Base-by-base conservation (phyloP, 768 basidiomycete genomes). In the Nidularia sp. region DNA sequence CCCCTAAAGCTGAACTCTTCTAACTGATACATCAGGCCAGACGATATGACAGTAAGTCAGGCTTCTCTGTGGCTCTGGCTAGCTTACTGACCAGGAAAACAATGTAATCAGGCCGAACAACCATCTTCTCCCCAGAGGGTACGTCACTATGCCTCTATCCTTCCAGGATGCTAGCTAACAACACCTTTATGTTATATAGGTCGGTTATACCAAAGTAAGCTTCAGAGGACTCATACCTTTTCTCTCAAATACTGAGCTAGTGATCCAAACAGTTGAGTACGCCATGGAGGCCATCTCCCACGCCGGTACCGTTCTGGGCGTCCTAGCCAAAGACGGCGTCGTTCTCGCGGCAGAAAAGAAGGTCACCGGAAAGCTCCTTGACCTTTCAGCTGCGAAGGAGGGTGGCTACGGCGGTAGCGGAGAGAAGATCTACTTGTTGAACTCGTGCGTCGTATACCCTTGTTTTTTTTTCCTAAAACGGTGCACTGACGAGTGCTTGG, bases 271-370 rank as follows among this genome's bases (percentile, higher is more conserved):
- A 96, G 96, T 98, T 76, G 96, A 99, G 75, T 99, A 99, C 81
- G 96, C 96, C 43, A 97, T 98, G 93, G 97, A 98, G 67, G 93
- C 94, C 53, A 98, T 98, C 77, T 97, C 94, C 31, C 90, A 94
- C 62, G 93, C 93, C 15, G 92, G 92, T 50, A 90, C 93, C 41
- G 93, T 96, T 44, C 82, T 96, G n/a, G 93, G 92, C 41, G 87
- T 95, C 51, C 79, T 95, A 31, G 92, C 93, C 31, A 88, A 84
- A 60, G 90, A 94, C 56, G 94, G 94, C 0, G 89, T 96, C 13
- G 91, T 96, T 6, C 77, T 96, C 2, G 94, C 91, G 0, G 94
- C 89, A 5, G 91, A 99, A 80, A 96, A 96, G 81, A 97, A 96
- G 71, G 94, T 98, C 32, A 98, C 97, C 0, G 94, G 94, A 43